Evolutionary conservation across 2,329 filamentous ascomycete species (phyloP), one percentile per base, ranked within the genome.

Genomic region (Harringtonia aguacate): DNA sequence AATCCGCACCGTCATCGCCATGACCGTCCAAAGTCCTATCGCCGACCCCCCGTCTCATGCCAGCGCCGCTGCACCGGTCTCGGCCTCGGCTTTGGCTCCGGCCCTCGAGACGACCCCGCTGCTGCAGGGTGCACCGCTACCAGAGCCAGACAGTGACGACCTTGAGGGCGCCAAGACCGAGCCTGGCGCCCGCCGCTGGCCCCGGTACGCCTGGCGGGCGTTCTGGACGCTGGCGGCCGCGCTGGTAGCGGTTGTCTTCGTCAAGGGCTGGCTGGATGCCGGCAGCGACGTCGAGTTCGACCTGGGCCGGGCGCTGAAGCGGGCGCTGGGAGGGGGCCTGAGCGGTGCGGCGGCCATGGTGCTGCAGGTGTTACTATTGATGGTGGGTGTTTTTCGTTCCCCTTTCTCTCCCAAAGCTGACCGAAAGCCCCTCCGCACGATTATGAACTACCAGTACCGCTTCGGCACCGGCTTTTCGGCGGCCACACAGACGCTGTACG

Each of bases 391-490:
- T 13, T 10, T n/a, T 36, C 13, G 30, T 14, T 15, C 34, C 8
- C 28, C 12, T n/a, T 8, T 21, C 4, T 17, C 28, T 36, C 9
- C n/a, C 50, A 12, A n/a, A 24, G 8, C 3, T 1, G 2, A 4
- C 38, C n/a, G n/a, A n/a, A n/a, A 70, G 67, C 68, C 68, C 4
- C 55, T 71, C 4, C 61, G 68, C 6, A 71, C 68, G 0, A 67
- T 70, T 13, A 71, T 71, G 68, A 71, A 71, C 53, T 71, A 70
- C 36, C 68, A 71, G 47, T 71, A 71, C 43, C 67, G 68, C 3
- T 67, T 64, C 33, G 68, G 68, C 2, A 62, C 59, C 0, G 58
- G 62, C 0, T 70, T 71, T 44, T 60, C 58, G 4, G 41, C 50
- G 1, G 66, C 68, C 0, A 63, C 60, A 1, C 50, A 55, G 15